Percentiles rank a stretch among this genome's conserved stretches.
Evolutionary conservation across 2,329 filamentous ascomycete genomes (phyloP).

Genomic region (Graphilbum ipis-grandicollis): DNA sequence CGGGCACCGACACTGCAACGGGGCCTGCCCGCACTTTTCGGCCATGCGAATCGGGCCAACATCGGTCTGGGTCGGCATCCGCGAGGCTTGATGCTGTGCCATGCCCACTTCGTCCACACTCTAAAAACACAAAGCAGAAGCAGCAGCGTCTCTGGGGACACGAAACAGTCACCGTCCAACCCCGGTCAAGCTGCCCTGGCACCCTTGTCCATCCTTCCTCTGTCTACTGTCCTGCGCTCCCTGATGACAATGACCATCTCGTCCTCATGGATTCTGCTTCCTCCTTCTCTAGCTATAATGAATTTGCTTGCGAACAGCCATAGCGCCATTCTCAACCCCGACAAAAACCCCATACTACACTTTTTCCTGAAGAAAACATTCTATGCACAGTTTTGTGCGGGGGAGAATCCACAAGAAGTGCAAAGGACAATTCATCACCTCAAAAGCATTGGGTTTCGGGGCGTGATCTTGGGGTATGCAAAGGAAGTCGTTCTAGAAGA

Average conservation of each 20-base stretch:
- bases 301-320: conserved; percentile 51
- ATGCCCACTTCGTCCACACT: no score
- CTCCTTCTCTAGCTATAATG: conserved; percentile 52
- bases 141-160: no score
- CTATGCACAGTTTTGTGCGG: conserved; percentile 83
- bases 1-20: no score
- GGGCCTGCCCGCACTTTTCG: no score
- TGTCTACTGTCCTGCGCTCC: conserved; percentile 49
- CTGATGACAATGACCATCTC: conserved; percentile 53
- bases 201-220: conserved; percentile 48
- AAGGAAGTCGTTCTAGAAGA: conserved; percentile 59
- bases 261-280: conserved; percentile 50
- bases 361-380: conserved; percentile 64
- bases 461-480: conserved; percentile 73
- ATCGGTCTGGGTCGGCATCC: no score
- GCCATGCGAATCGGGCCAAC: no score
- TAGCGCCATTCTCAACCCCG: conserved; percentile 50
- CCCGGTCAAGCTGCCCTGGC: not conserved
- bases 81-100: no score
- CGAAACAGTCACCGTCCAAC: not conserved
- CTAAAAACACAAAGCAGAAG: no score
- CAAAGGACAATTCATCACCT: conserved; percentile 44
- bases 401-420: conserved; percentile 55
- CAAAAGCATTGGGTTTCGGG: conserved; percentile 60
- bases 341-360: conserved; percentile 55